A percentile compares a stretch with the other conserved stretches of the same genome.
These are phyloP conservation scores for Trichoderma koningii DNA, from an alignment of 2,329 filamentous ascomycete genomes.

Conservation along the genomic window DNA sequence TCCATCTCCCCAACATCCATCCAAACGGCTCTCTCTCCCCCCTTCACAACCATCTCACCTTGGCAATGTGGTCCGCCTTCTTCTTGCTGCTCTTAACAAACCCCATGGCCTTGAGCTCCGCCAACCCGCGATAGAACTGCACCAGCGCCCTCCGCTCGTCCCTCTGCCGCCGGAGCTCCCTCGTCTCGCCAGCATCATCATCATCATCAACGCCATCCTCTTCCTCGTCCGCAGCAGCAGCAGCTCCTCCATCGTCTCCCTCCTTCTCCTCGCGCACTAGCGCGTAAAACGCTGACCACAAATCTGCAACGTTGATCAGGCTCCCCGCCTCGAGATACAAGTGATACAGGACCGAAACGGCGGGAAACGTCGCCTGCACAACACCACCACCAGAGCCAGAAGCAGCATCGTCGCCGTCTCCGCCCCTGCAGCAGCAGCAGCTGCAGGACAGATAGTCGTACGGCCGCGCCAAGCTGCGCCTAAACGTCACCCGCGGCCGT, in stretches of 20 bases:
- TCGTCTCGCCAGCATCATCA: slow-evolving; percentile 51
- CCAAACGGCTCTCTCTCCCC: not conserved
- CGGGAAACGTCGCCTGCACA: slow-evolving; percentile 63
- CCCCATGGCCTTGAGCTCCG: slow-evolving; percentile 82
- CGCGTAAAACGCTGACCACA: slow-evolving; percentile 75
- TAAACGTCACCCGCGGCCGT: slow-evolving; percentile 67
- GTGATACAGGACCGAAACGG: slow-evolving; percentile 74
- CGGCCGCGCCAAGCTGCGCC: slow-evolving; percentile 70
- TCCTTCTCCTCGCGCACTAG: slow-evolving; percentile 52
- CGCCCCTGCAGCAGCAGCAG: slow-evolving; percentile 64
- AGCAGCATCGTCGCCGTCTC: slow-evolving; percentile 42
- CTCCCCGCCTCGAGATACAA: slow-evolving; percentile 76
- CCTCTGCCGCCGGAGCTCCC: slow-evolving; percentile 36
- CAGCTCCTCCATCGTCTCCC: too few species aligned
- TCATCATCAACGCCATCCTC: slow-evolving; percentile 47
- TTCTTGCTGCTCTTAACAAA: slow-evolving; percentile 88
- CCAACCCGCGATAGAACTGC: slow-evolving; percentile 80
- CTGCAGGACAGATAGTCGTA: slow-evolving; percentile 76
- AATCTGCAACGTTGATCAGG: slow-evolving; percentile 75
- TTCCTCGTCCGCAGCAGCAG: slow-evolving; percentile 11
- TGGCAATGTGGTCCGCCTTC: slow-evolving; percentile 89
- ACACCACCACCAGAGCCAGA: not conserved
- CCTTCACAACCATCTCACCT: slow-evolving; percentile 73
- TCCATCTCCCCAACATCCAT: not conserved
- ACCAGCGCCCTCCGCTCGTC: slow-evolving; percentile 64